Evolutionary conservation across 2,329 filamentous ascomycete species (phyloP).

Genomic region (Teratosphaeria gauchensis): DNA sequence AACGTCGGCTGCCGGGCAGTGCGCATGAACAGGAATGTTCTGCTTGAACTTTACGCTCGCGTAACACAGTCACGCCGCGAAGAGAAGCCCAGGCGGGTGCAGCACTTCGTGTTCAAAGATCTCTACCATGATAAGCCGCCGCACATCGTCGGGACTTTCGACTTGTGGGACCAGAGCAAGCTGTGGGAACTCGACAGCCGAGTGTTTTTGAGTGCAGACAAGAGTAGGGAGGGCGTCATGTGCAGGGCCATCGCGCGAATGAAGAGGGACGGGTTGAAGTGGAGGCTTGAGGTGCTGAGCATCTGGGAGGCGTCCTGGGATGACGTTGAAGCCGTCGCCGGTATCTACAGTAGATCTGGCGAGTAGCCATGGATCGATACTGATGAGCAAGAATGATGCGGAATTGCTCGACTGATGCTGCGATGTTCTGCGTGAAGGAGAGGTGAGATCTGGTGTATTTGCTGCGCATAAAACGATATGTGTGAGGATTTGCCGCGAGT

Average conservation of each 20-base stretch:
- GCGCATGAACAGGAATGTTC: slow-evolving; percentile 38
- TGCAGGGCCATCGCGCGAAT: slow-evolving; percentile 42
- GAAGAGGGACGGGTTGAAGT: slow-evolving; percentile 34
- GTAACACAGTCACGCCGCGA: slow-evolving; percentile 51
- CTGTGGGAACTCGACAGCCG: slow-evolving; percentile 37
- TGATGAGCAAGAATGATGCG: neutral
- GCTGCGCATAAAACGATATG: neutral
- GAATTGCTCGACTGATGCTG: neutral
- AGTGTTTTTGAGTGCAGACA: slow-evolving; percentile 29
- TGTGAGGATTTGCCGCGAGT: too few species aligned
- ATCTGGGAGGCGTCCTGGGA: slow-evolving; percentile 46
- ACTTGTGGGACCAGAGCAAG: slow-evolving; percentile 36
- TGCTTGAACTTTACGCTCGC: slow-evolving; percentile 56
- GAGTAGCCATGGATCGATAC: neutral
- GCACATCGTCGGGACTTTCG: slow-evolving; percentile 39
- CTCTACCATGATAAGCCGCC: slow-evolving; percentile 51
- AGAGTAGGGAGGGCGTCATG: slow-evolving; percentile 23
- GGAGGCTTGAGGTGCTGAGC: slow-evolving; percentile 39
- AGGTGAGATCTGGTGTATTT: neutral
- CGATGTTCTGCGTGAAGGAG: neutral
- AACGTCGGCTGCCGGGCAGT: slow-evolving; percentile 38
- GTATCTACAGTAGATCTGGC: slow-evolving; percentile 26
- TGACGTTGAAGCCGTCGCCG: slow-evolving; percentile 43
- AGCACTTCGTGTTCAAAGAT: slow-evolving; percentile 56
- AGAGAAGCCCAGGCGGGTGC: slow-evolving; percentile 30